These are phyloP conservation scores for Annulohypoxylon moriforme DNA, from an alignment of 495 filamentous ascomycete species.

Conservation along the genomic window DNA sequence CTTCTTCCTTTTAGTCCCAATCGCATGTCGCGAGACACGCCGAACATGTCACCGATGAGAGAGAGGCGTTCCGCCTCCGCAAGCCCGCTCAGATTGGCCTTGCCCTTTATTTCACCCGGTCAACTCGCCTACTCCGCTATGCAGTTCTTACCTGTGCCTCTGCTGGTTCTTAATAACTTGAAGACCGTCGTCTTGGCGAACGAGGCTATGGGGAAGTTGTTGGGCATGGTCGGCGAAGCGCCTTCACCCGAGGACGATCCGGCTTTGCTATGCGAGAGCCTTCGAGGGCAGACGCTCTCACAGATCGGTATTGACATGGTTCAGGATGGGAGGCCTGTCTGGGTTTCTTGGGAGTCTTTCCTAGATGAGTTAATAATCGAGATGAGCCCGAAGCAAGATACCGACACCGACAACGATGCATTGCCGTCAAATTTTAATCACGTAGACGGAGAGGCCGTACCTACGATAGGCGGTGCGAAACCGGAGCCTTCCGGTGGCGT, in stretches of 20 bases:
- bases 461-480: constrained; percentile 24
- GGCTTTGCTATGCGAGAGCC: constrained; percentile 51
- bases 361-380: constrained; percentile 63
- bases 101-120: constrained; percentile 53
- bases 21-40: constrained; percentile 27
- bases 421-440: constrained; percentile 5
- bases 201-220: constrained; percentile 73
- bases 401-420: constrained; percentile 2
- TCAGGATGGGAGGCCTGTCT: constrained; percentile 65
- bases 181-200: constrained; percentile 77
- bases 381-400: constrained; percentile 49
- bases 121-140: constrained; percentile 70
- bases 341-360: constrained; percentile 66
- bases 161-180: constrained; percentile 68
- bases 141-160: constrained; percentile 75
- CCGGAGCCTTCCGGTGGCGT: constrained; percentile 6
- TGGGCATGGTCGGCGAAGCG: constrained; percentile 61
- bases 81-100: constrained; percentile 53
- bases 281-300: constrained; percentile 67
- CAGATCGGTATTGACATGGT: constrained; percentile 72
- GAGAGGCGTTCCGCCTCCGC: constrained; percentile 43
- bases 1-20: constrained; percentile 9
- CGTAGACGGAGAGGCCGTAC: constrained; percentile 30
- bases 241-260: constrained; percentile 42
- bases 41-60: constrained; percentile 28